Evolutionary conservation across 2,329 filamentous ascomycete species (phyloP), one percentile per base, ranked within the genome.

Genomic region (Ascomycota sp.): DNA sequence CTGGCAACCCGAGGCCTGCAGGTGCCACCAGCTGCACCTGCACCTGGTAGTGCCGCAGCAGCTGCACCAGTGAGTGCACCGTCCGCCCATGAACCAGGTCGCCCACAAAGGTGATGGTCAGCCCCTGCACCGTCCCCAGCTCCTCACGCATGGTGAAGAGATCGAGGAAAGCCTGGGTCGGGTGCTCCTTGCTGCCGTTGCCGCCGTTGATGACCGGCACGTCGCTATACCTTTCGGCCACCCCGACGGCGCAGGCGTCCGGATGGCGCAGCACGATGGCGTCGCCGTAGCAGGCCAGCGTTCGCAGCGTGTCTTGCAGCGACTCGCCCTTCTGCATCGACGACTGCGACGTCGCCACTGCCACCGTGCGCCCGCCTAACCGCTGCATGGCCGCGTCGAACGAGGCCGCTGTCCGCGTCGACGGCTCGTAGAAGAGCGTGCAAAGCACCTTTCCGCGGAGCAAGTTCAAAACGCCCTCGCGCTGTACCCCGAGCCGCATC

Each of bases 311-410:
- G 51, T 98, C 89, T 49, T 89, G 81, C 12, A 98, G 69, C 4
- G 76, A 75, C 61, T 98, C 89, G 30, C 89, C 89, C 67, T 98
- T 98, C 55, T 84, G 70, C 4, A 84, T 84, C 10, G 81, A 92
- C 2, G 86, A 93, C 44, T 80, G 72, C 6, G 74, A 68, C 3
- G 86, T 91, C 29, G 82, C 65, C 48, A 95, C 75, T 34, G 75
- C 66, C 35, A 98, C 68, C 3, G 78, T 86, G 33, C 82, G 71
- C 32, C 89, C 89, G 44, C 89, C 89, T 6, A 98, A 75, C 34
- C 91, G 78, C 64, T 98, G 91, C 89, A 98, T 98, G 30, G 89
- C 89, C 36, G 86, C 80, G 50, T 98, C 89, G 47, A 98, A 98
- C 4, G 89, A 98, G 28, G 80, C 73, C 9, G 86, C 93, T 6